Conservation (phyloP, 495 filamentous ascomycete genomes). For the Penicillium diatomitis region DNA sequence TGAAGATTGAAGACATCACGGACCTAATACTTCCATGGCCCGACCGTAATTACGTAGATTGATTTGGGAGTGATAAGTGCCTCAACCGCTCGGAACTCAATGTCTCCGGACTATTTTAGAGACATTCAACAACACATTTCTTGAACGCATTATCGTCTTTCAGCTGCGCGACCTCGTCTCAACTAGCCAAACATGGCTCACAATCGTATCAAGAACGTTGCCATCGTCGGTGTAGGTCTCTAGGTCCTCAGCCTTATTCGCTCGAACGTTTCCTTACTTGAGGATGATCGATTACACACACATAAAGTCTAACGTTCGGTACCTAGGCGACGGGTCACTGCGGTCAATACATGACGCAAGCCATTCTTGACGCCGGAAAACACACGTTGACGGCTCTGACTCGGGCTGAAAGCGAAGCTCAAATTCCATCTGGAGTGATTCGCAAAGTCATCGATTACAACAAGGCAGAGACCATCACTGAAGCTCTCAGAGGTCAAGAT, state of each 20-base stretch:
- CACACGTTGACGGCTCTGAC: constrained; percentile 47
- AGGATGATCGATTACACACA: no score
- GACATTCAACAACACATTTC: no score
- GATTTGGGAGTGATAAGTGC: no score
- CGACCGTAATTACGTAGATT: no score
- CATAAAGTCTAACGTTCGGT: no score
- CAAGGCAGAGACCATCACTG: constrained; percentile 31
- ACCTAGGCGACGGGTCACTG: constrained; percentile 47
- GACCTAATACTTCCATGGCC: no score
- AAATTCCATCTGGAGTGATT: constrained; percentile 34
- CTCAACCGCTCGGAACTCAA: no score
- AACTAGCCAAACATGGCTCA: constrained; percentile 3
- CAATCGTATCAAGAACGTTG: constrained; percentile 10
- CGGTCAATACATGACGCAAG: constrained; percentile 44
- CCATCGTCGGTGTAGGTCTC: constrained; percentile 8
- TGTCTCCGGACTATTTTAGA: no score
- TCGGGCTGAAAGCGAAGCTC: constrained; percentile 30
- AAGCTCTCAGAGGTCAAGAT: constrained; percentile 42
- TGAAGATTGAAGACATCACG: no score
- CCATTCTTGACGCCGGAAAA: constrained; percentile 39
- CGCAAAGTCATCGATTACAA: constrained; percentile 39
- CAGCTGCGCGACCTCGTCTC: not conserved
- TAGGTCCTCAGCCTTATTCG: no score
- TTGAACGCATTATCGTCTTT: not conserved
- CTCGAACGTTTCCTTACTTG: no score